Evolutionary conservation across 1,139 yeast genomes (phyloP).

Genomic region (Geotrichum klebahnii): DNA sequence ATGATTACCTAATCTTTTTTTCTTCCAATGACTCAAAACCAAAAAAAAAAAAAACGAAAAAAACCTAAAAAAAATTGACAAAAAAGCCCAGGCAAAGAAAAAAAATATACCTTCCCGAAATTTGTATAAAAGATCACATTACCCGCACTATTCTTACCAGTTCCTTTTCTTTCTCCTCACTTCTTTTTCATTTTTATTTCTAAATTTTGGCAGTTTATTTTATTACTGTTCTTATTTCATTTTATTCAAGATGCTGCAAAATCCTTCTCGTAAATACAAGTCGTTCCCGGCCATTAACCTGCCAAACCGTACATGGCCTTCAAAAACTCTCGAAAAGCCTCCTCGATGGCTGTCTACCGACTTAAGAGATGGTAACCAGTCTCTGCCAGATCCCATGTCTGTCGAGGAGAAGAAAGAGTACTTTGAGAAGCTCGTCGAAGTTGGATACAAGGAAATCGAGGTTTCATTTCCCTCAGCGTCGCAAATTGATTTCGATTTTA

Average conservation of each 20-base stretch:
- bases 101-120: too few species aligned
- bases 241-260: slow-evolving; percentile 48
- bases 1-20: too few species aligned
- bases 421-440: slow-evolving; percentile 76
- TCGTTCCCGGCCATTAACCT: slow-evolving; percentile 63
- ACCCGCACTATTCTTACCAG: not conserved
- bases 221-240: not conserved
- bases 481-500: slow-evolving; percentile 92
- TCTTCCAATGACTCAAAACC: too few species aligned
- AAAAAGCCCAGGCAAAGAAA: too few species aligned
- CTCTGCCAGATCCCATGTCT: slow-evolving; percentile 95
- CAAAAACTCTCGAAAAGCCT: slow-evolving; percentile 64
- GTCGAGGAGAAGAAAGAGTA: slow-evolving; percentile 83
- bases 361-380: slow-evolving; percentile 94
- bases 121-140: not conserved
- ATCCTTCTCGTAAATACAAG: slow-evolving; percentile 74
- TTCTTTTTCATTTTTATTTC: too few species aligned
- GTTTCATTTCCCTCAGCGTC: slow-evolving; percentile 96
- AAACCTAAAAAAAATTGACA: too few species aligned
- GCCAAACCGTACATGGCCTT: slow-evolving; percentile 86
- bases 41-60: too few species aligned
- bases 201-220: too few species aligned
- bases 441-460: slow-evolving; percentile 95
- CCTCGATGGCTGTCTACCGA: slow-evolving; percentile 98
- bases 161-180: not conserved